A percentile compares a stretch with the other conserved stretches of the same genome.
phyloP scores from a whole-genome alignment of 2,329 filamentous ascomycete species.

The Cladosporium oxysporum region DNA sequence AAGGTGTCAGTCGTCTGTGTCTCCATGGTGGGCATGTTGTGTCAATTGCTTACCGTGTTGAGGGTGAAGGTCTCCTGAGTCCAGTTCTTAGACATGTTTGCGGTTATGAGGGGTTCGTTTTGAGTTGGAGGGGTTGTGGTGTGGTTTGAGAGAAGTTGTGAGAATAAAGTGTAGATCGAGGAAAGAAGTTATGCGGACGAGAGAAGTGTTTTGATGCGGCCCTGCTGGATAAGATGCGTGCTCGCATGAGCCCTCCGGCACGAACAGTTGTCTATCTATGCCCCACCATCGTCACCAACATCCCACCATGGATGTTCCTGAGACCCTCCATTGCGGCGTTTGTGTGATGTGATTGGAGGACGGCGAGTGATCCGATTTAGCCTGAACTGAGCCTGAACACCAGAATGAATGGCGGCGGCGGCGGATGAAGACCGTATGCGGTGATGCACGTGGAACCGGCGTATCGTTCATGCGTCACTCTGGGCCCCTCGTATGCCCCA shows the following conservation, averaged over 20 bases:
- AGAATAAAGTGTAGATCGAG: constrained; percentile 3
- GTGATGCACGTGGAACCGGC: constrained; percentile 12
- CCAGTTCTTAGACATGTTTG: constrained; percentile 26
- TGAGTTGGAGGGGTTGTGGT: not conserved
- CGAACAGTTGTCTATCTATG: constrained; percentile 6
- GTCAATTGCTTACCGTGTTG: constrained; percentile 49
- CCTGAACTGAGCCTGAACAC: no score
- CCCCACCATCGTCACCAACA: constrained; percentile 21
- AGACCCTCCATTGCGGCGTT: constrained; percentile 1
- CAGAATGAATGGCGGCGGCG: not conserved
- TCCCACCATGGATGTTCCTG: constrained; percentile 1
- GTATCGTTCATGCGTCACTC: constrained; percentile 3
- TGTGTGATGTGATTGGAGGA: constrained; percentile 2
- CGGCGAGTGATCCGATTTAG: not conserved
- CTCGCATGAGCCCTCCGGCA: constrained; percentile 11
- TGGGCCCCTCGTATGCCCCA: constrained; percentile 4
- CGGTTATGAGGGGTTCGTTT: constrained; percentile 2
- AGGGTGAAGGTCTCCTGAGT: constrained; percentile 52
- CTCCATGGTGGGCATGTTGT: not conserved
- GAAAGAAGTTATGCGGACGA: not conserved
- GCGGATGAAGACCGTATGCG: constrained; percentile 6
- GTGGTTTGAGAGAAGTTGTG: not conserved
- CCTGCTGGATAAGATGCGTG: constrained; percentile 18
- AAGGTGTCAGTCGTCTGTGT: constrained; percentile 20
- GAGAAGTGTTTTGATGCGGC: constrained; percentile 13